Conservation (phyloP, 441 rosid species). For the Euphorbia celastroides region DNA sequence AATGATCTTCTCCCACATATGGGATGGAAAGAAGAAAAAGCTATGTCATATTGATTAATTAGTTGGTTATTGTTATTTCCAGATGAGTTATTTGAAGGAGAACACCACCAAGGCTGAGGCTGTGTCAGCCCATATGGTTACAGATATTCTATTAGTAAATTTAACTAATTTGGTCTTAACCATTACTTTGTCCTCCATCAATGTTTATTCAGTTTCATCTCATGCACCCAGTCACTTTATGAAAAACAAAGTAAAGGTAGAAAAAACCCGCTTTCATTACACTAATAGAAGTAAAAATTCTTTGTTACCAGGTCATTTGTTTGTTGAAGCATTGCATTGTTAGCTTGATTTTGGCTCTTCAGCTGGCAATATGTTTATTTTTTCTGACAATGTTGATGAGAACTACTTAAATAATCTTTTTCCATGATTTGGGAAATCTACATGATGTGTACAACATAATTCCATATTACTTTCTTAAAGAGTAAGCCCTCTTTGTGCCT, state of each 20-base stretch:
- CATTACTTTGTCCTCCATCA: neutral
- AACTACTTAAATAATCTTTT: neutral
- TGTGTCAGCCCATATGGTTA: too few species aligned
- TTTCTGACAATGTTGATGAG: constrained; percentile 1
- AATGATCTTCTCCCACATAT: neutral
- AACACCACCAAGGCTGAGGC: too few species aligned
- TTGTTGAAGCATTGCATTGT: too few species aligned
- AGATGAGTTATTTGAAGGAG: too few species aligned
- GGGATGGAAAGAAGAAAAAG: too few species aligned
- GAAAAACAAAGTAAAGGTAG: too few species aligned
- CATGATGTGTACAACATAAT: neutral
- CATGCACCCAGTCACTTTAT: too few species aligned
- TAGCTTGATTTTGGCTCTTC: neutral
- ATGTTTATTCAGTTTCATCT: too few species aligned
- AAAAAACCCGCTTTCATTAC: neutral
- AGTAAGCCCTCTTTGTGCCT: neutral
- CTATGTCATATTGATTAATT: too few species aligned
- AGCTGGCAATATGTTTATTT: neutral
- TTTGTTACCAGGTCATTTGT: neutral
- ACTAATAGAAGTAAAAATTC: neutral
- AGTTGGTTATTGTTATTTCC: too few species aligned
- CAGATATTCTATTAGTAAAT: too few species aligned
- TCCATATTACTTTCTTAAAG: neutral
- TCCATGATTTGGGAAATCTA: neutral
- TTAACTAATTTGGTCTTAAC: too few species aligned